These are phyloP conservation scores for Fusarium concolor DNA, from an alignment of 2,329 filamentous ascomycete genomes.

Conservation along the genomic window DNA sequence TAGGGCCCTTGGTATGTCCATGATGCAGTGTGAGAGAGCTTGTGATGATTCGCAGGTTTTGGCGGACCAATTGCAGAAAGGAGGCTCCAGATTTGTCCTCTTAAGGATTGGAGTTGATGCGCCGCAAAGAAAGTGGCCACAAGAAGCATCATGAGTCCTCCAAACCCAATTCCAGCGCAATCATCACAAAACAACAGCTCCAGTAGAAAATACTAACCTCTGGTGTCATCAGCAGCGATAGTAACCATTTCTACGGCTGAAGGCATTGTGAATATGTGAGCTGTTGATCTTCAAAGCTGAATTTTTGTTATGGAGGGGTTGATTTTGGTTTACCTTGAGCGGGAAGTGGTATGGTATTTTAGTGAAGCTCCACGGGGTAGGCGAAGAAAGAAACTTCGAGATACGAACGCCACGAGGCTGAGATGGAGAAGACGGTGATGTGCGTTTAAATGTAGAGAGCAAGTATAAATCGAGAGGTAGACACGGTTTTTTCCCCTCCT, in stretches of 20 bases:
- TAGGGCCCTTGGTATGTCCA: neutral
- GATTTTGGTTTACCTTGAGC: slow-evolving; percentile 21
- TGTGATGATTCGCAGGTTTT: neutral
- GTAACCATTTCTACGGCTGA: slow-evolving; percentile 54
- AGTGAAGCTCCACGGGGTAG: slow-evolving; percentile 30
- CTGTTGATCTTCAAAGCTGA: slow-evolving; percentile 28
- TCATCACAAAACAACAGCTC: neutral
- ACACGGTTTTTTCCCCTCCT: slow-evolving; percentile 26
- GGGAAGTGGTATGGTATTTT: slow-evolving; percentile 26
- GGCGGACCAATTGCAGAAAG: neutral
- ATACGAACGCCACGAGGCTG: slow-evolving; percentile 31
- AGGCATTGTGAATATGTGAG: slow-evolving; percentile 48
- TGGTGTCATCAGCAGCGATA: slow-evolving; percentile 59
- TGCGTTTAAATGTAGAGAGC: slow-evolving; percentile 1
- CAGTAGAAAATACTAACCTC: slow-evolving; percentile 51
- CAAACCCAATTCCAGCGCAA: neutral
- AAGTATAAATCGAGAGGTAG: slow-evolving; percentile 16
- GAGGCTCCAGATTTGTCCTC: neutral
- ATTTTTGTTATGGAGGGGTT: slow-evolving; percentile 36
- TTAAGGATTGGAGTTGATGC: neutral
- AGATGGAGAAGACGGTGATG: slow-evolving; percentile 7
- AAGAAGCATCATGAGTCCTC: slow-evolving; percentile 21
- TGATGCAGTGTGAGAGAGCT: neutral
- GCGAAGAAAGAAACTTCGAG: slow-evolving; percentile 32
- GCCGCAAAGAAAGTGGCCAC: neutral